Percentiles rank a stretch among this genome's conserved stretches.
Conservation (phyloP, 2,329 filamentous ascomycete genomes). For the Lomentospora prolificans region DNA sequence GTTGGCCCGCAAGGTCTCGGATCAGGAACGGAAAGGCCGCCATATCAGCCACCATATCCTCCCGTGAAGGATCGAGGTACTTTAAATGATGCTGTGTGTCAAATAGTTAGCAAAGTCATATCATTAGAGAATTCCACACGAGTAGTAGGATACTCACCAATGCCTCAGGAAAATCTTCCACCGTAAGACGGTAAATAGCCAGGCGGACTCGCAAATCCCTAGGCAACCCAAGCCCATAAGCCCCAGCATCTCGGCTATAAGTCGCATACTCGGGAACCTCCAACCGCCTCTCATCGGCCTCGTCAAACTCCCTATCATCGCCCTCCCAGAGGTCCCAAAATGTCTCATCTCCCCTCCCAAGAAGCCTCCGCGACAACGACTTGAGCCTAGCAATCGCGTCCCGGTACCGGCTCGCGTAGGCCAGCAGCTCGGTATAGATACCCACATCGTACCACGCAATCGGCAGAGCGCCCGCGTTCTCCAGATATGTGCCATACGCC, state of each 20-base stretch:
- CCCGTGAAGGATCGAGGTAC: constrained; percentile 1
- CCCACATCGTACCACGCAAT: constrained; percentile 71
- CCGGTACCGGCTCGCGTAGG: constrained; percentile 49
- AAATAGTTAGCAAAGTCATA: constrained; percentile 8
- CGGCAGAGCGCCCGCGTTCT: constrained; percentile 25
- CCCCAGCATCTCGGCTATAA: constrained; percentile 38
- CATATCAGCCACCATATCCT: neutral
- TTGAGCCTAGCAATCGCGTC: constrained; percentile 64
- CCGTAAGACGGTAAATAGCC: constrained; percentile 68
- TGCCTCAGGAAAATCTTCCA: constrained; percentile 62
- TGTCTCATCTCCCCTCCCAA: constrained; percentile 61
- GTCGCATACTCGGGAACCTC: constrained; percentile 51
- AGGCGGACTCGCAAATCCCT: constrained; percentile 76
- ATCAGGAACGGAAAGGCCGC: constrained; percentile 70
- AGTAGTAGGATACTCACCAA: constrained; percentile 40
- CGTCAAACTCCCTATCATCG: constrained; percentile 87
- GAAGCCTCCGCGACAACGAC: constrained; percentile 67
- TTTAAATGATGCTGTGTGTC: constrained; percentile 2
- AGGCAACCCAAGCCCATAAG: constrained; percentile 67
- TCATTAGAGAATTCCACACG: neutral
- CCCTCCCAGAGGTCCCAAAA: constrained; percentile 65
- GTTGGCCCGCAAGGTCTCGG: constrained; percentile 48
- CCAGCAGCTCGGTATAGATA: constrained; percentile 74
- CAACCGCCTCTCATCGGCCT: constrained; percentile 56
- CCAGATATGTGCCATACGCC: constrained; percentile 39